Evolutionary conservation across 2,329 filamentous ascomycete genomes (phyloP), one percentile per base, ranked within the genome.

Genomic region (Leptographium lundbergii): DNA sequence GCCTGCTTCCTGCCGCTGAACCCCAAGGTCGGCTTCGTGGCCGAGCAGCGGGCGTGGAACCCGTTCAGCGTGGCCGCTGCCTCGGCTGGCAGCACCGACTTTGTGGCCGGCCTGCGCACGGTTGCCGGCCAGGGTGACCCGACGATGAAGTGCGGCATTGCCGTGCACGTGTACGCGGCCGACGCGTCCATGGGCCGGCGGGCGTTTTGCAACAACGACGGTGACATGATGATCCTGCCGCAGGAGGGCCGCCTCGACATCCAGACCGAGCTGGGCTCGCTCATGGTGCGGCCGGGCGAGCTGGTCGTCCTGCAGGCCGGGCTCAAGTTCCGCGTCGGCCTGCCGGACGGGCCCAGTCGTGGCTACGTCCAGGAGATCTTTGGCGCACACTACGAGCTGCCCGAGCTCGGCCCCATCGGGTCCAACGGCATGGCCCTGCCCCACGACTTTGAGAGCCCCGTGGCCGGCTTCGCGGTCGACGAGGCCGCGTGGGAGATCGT

Each of bases 351-450:
- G 0, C 51, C 34, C 17, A 57, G 59, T 22, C 57, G 64, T 17
- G 85, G 85, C 10, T 88, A 87, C 66, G 81, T 87, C 56, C 78
- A 85, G 39, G 85, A 88, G 68, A 71, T 87, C 17, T 88, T 82
- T 69, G 81, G 85, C 48, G 76, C 78, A 0, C 81, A 83, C 67
- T 88, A 84, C 64, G 73, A 80, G 53, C 78, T 88, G 0, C 85
- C 85, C 0, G 85, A 88, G 59, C 75, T 88, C 0, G 85, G 85
- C 0, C 82, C 83, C 0, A 75, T 88, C 4, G 85, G 85, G 0
- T 81, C 81, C 9, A 86, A 85, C 64, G 81, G 83, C 1, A 73
- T 88, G 22, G 85, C 85, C 10, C 85, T 86, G 61, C 74, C 77
- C 2, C 75, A 84, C 3, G 85, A 88, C 70, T 88, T 88, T 67